These are phyloP conservation scores for Carex kokanica DNA, from an alignment of 176 grass and related monocot genomes.

Conservation along the genomic window DNA sequence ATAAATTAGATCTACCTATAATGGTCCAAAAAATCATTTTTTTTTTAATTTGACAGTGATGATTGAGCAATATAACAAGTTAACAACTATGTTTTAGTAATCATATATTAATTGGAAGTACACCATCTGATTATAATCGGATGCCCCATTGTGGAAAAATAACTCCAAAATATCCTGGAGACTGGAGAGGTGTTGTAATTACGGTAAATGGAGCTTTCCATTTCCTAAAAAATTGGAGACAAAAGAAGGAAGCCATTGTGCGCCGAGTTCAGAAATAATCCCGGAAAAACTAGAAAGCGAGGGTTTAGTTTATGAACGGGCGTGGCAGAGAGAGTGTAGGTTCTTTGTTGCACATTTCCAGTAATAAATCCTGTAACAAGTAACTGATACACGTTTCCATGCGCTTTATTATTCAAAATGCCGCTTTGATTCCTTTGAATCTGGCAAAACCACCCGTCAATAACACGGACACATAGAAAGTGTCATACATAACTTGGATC, in stretches of 20 bases:
- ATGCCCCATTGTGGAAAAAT: neutral
- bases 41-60: neutral
- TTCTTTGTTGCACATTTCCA: neutral
- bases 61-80: neutral
- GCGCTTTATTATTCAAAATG: too few relatives aligned
- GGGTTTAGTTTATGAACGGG: neutral
- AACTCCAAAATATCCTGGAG: neutral
- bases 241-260: too few relatives aligned
- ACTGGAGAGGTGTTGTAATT: neutral
- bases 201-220: too few relatives aligned
- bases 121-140: neutral
- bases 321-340: neutral
- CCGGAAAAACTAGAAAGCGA: neutral
- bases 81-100: neutral
- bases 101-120: neutral
- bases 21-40: neutral
- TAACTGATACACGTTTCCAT: neutral
- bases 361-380: neutral
- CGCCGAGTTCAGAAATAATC: too few relatives aligned
- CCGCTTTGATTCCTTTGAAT: too few relatives aligned
- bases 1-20: too few relatives aligned
- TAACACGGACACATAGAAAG: neutral
- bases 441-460: neutral
- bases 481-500: neutral
- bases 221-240: neutral